Percentiles rank a stretch among this genome's conserved stretches.
These are phyloP conservation scores for Sarocladium kiliense DNA, from an alignment of 2,329 filamentous ascomycete genomes.

Conservation along the genomic window DNA sequence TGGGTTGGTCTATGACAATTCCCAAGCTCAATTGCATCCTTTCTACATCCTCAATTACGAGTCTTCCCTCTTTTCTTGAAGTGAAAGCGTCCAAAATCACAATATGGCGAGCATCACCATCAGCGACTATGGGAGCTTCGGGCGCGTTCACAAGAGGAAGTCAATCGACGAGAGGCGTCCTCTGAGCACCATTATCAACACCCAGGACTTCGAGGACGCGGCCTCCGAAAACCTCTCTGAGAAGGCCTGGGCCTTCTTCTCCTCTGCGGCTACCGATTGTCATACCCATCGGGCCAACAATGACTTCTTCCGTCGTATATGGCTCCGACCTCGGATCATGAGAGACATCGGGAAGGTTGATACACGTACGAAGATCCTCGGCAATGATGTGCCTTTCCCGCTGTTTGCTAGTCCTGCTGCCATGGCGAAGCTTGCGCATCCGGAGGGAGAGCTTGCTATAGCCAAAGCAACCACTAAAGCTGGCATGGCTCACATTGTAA, in stretches of 20 bases:
- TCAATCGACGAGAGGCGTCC: too few species aligned
- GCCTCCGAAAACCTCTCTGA: slow-evolving; percentile 45
- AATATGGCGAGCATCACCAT: too few species aligned
- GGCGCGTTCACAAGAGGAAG: too few species aligned
- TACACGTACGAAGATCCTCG: slow-evolving; percentile 46
- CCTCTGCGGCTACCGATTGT: slow-evolving; percentile 53
- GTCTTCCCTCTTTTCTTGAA: too few species aligned
- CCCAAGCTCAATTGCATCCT: too few species aligned
- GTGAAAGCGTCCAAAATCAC: too few species aligned
- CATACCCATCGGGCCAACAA: slow-evolving; percentile 50
- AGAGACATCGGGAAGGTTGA: slow-evolving; percentile 45
- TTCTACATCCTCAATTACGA: too few species aligned
- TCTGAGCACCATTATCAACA: slow-evolving; percentile 17
- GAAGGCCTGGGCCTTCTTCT: slow-evolving; percentile 63
- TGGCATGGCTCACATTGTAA: too few species aligned
- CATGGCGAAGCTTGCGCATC: slow-evolving; percentile 55
- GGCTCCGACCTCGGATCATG: slow-evolving; percentile 51
- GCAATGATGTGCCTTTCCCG: slow-evolving; percentile 42
- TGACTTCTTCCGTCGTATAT: slow-evolving; percentile 45
- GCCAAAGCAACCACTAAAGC: too few species aligned
- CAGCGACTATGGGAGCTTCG: too few species aligned
- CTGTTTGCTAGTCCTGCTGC: slow-evolving; percentile 57
- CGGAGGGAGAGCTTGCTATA: slow-evolving; percentile 50
- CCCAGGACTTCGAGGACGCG: slow-evolving; percentile 52
- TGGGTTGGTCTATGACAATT: too few species aligned